Evolutionary conservation across 305 asterid species (phyloP), one percentile per base, ranked within the genome.

Genomic region (Fraxinus nigra): DNA sequence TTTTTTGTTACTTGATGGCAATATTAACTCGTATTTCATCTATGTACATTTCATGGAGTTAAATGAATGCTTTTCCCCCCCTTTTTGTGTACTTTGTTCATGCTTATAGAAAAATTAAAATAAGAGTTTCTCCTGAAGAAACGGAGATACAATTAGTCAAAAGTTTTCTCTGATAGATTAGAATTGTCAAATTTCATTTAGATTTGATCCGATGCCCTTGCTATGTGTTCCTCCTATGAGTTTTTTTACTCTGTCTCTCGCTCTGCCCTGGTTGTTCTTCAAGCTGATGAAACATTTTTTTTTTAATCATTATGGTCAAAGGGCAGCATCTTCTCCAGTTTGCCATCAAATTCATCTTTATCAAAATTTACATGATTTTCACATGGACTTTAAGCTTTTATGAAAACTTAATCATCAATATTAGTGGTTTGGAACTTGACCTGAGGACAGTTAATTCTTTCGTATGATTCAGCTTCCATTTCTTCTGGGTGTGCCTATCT

Each of bases 401-500:
- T 33, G n/a, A 73, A 40, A 51, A 38, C 40, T 70, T 51, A 6
- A 13, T 79, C 82, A 28, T 80, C n/a, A 79, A 61, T 28, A 34
- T 37, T 75, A 75, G 77, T 83, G 43, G 56, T 83, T 79, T 81
- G 84, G 86, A 86, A 86, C 80, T 91, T 89, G 91, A 90, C 92
- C 79, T 91, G 91, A 86, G 88, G 92, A 87, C 89, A 89, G 89
- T 89, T 43, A 32, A 76, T 88, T 87, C 72, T 82, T 78, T 81
- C 82, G 77, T 84, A 76, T 86, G 84, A 75, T 89, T 83, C 92
- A 96, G 98, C 98, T 96, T 86, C 99, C 99, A 13, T 93, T 96
- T 88, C 98, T 96, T 78, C 78, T 94, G 82, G 99, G 99, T 18
- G 83, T 94, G 79, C 83, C 97, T 51, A 89, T 94, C 90, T 87